phyloP scores from a whole-genome alignment of 2,329 filamentous ascomycete species.

The Plectosphaerella cucumerina region DNA sequence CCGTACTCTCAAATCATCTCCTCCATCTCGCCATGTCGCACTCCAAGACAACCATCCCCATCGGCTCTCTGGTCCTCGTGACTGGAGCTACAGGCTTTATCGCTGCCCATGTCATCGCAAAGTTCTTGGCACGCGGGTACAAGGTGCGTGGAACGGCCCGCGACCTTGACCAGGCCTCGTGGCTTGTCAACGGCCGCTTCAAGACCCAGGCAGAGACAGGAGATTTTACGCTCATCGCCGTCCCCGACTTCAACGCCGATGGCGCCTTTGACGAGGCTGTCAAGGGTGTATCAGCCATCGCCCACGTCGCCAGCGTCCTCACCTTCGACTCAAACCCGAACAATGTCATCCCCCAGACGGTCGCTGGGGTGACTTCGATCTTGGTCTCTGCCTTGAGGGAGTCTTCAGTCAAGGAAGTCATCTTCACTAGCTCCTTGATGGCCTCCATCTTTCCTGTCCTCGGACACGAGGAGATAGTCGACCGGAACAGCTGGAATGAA shows the following conservation, averaged over 20 bases:
- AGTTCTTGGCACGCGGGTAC: constrained; percentile 35
- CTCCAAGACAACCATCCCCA: too few relatives aligned
- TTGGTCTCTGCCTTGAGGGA: constrained; percentile 35
- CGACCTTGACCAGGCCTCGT: constrained; percentile 22
- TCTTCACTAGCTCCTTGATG: constrained; percentile 18
- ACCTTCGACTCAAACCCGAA: constrained; percentile 34
- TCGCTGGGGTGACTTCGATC: constrained; percentile 27
- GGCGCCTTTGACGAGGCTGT: constrained; percentile 34
- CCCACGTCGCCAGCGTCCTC: constrained; percentile 39
- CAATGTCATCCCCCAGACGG: constrained; percentile 32
- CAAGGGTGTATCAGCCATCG: constrained; percentile 36
- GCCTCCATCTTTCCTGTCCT: constrained; percentile 3
- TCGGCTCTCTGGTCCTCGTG: constrained; percentile 28
- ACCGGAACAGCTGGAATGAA: constrained; percentile 24
- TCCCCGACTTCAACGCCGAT: constrained; percentile 30
- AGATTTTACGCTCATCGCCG: constrained; percentile 29
- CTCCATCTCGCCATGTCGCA: too few relatives aligned
- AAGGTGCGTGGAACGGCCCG: constrained; percentile 40
- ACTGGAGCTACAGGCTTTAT: constrained; percentile 43
- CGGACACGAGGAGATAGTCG: constrained; percentile 9
- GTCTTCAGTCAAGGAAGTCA: constrained; percentile 29
- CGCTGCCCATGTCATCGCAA: constrained; percentile 32
- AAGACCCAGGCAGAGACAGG: constrained; percentile 18
- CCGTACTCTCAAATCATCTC: too few relatives aligned
- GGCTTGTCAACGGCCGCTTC: constrained; percentile 28